Evolutionary conservation across 2,329 filamentous ascomycete genomes (phyloP), one percentile per base, ranked within the genome.

Genomic region (Diaporthe helianthi): DNA sequence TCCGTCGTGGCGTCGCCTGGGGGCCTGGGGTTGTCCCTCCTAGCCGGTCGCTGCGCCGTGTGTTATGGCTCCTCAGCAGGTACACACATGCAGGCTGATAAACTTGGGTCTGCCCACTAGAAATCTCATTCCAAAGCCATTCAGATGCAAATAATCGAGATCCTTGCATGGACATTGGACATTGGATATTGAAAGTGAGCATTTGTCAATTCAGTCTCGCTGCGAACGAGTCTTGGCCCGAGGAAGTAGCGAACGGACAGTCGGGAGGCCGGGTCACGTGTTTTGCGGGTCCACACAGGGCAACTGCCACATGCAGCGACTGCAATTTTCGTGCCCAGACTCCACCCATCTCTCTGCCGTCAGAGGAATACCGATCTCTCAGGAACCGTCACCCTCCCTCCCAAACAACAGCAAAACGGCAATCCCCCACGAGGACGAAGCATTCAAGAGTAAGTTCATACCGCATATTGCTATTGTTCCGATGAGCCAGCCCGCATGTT

Each of bases 361-460:
- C 80, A 78, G 74, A 63, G 58, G 58, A 49, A 63, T 38, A 7
- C 58, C 75, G 73, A 22, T 33, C 65, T 67, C 51, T 49, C 58
- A 63, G 65, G 52, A 67, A 67, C 65, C 52, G 65, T 75, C 75
- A 75, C 73, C 77, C 77, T 75, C 73, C 77, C 77, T 75, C 73
- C 55, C 58, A 63, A 68, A 51, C 55, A 67, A 69, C 67, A 71
- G n/a, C 55, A 69, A 67, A 67, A 67, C 66, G 70, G 44, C 70
- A 69, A 71, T 78, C 74, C 76, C 74, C 72, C 72, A 76, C 83
- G 83, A 82, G 80, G 80, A 82, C 58, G 83, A 84, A 81, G 82
- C 82, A 80, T 83, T 82, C 83, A 89, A 84, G 80, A 89, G 87
- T 89, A 82, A 86, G 87, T 87, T 71, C n/a, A 67, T 64, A 38